These are phyloP conservation scores for Saccharomycopsis crataegensis DNA, from an alignment of 1,139 yeast genomes.

Conservation along the genomic window DNA sequence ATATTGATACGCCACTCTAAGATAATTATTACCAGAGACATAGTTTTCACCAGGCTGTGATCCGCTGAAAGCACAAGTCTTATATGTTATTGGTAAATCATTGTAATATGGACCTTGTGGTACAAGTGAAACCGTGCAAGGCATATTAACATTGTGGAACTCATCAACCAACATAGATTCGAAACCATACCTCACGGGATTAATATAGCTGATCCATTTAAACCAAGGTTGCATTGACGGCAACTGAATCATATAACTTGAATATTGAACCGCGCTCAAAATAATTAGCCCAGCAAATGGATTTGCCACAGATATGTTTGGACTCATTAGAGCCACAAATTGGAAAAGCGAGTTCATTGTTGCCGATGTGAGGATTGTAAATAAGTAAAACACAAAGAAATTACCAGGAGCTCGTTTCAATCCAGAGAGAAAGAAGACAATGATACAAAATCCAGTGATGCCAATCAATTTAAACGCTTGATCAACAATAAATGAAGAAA, in stretches of 20 bases:
- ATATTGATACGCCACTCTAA: conserved; percentile 32
- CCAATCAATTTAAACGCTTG: conserved; percentile 46
- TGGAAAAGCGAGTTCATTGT: conserved; percentile 54
- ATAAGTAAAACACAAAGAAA: conserved; percentile 49
- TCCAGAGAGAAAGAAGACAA: conserved; percentile 51
- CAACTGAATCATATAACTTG: conserved; percentile 54
- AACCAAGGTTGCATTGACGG: conserved; percentile 48
- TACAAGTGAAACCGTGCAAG: conserved; percentile 30
- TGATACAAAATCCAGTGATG: conserved; percentile 38
- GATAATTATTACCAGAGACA: conserved; percentile 45
- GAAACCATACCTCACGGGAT: conserved; percentile 64
- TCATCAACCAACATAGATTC: conserved; percentile 64
- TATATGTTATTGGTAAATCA: background rate
- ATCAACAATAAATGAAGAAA: conserved; percentile 51
- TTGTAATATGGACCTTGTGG: conserved; percentile 31
- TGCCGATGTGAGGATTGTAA: conserved; percentile 39
- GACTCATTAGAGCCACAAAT: conserved; percentile 50
- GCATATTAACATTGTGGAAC: conserved; percentile 37
- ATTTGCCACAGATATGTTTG: conserved; percentile 50
- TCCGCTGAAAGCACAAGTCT: conserved; percentile 32
- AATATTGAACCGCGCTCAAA: conserved; percentile 45
- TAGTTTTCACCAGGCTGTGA: conserved; percentile 37
- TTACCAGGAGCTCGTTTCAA: conserved; percentile 51
- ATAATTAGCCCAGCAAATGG: conserved; percentile 53
- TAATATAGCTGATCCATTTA: conserved; percentile 62